Percentiles rank a stretch among this genome's conserved stretches.
Conservation (phyloP, 2,329 filamentous ascomycete species). For the Fusarium graminum region DNA sequence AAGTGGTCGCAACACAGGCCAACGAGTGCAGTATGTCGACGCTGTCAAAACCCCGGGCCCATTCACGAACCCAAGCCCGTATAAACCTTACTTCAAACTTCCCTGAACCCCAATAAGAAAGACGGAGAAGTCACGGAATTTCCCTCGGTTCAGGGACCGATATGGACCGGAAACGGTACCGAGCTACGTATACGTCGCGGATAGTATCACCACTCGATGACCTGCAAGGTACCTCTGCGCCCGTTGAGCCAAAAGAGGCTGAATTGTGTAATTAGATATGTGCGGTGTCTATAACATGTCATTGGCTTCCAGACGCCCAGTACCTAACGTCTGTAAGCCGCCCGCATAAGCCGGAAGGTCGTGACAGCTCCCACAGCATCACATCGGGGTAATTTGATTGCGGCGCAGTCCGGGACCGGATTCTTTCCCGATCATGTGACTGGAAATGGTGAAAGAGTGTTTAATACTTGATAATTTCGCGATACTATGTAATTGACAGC, state of each 20-base stretch:
- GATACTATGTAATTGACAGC: too few relatives aligned
- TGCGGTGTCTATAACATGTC: conserved; percentile 71
- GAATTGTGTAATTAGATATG: conserved; percentile 68
- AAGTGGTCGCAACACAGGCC: conserved; percentile 60
- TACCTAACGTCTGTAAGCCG: conserved; percentile 64
- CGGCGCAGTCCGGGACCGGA: conserved; percentile 16
- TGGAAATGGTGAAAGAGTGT: neutral
- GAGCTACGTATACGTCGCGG: conserved; percentile 67
- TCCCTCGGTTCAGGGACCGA: conserved; percentile 57
- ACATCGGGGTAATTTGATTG: neutral
- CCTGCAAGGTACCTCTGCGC: conserved; percentile 60
- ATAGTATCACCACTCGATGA: conserved; percentile 58
- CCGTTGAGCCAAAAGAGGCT: conserved; percentile 60
- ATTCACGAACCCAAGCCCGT: too few relatives aligned
- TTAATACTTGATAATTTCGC: too few relatives aligned
- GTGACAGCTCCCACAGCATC: conserved; percentile 35
- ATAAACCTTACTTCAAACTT: too few relatives aligned
- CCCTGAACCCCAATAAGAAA: neutral
- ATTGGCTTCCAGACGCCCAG: conserved; percentile 71
- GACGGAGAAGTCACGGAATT: neutral
- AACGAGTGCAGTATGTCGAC: conserved; percentile 51
- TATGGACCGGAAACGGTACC: conserved; percentile 65
- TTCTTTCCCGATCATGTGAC: conserved; percentile 30
- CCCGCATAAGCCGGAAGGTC: conserved; percentile 70
- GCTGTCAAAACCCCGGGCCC: neutral